Base-by-base conservation (phyloP, 2,329 filamentous ascomycete species). In the Colletotrichum tropicicola region DNA sequence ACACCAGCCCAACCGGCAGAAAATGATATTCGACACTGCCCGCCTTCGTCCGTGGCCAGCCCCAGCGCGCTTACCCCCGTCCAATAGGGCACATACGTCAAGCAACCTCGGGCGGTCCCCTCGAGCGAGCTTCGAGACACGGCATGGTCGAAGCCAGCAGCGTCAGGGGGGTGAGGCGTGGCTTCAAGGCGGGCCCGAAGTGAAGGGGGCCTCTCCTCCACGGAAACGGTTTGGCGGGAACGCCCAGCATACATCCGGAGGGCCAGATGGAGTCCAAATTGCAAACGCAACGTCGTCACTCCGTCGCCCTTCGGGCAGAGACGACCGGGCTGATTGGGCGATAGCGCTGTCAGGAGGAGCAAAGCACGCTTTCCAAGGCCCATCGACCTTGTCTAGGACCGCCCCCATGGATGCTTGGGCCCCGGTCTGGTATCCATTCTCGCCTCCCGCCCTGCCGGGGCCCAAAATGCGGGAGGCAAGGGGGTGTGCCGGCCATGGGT, bases 1-100 rank as follows among this genome's bases (percentile, higher is more conserved):
- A 47, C 53, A 58, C 35, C 48, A 55, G 56, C 61, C 61, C 57
- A 65, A 61, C 61, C 61, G 57, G 61, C 61, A 65, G 61, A 65
- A 64, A 61, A 35, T 48, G 55, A 65, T 61, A 65, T 65, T 65
- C 49, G 56, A 55, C 43, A 55, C 35, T 61, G 56, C 61, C 57
- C 61, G 57, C 61, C 57, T 61, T 55, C 49, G 30, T 27, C 61
- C 57, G 61, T 65, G 61, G 57, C 61, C 49, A 56, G 49, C 49
- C 43, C 61, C 61, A 55, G 37, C 49, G 49, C 57, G 61, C 61
- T 55, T 61, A 65, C 43, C 61, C 57, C 49, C 49, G 61, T 49
- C 61, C 57, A 44, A 55, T 65, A 65, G 61, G 61, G 61, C 61
- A 55, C 57, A 65, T 55, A 61, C 44, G 35, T 49, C 27, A 13